These are phyloP conservation scores for Cylindrotheca closterium DNA, from an alignment of 108 stramenopile genomes.

Conservation along the genomic window DNA sequence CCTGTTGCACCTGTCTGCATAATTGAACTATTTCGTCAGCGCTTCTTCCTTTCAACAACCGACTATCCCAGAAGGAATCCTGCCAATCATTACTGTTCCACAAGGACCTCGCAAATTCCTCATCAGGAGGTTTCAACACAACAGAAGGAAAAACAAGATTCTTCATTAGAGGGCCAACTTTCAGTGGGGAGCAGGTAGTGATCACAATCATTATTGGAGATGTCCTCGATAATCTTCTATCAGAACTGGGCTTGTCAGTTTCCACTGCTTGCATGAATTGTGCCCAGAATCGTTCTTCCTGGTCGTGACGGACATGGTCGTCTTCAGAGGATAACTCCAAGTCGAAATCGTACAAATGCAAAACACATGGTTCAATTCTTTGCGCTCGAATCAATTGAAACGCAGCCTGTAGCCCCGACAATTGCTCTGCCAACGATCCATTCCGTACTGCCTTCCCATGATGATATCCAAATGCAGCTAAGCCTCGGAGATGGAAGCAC, in stretches of 20 bases:
- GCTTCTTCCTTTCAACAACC: slow-evolving; percentile 28
- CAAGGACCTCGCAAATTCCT: slow-evolving; percentile 49
- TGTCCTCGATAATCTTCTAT: background rate
- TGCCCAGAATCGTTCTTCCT: slow-evolving; percentile 61
- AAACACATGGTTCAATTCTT: slow-evolving; percentile 62
- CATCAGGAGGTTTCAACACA: slow-evolving; percentile 45
- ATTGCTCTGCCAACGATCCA: slow-evolving; percentile 63
- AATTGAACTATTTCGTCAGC: slow-evolving; percentile 35
- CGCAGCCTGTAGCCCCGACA: slow-evolving; percentile 59
- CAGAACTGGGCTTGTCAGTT: background rate
- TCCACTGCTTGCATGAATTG: slow-evolving; percentile 34
- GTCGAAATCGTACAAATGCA: slow-evolving; percentile 65
- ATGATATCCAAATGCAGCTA: slow-evolving; percentile 61
- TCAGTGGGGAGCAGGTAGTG: slow-evolving; percentile 46
- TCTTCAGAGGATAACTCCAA: slow-evolving; percentile 48
- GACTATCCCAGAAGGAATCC: background rate
- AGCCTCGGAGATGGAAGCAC: slow-evolving; percentile 56
- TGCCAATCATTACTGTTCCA: slow-evolving; percentile 33
- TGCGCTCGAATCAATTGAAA: slow-evolving; percentile 46
- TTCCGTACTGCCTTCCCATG: slow-evolving; percentile 31
- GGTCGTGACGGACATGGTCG: slow-evolving; percentile 48
- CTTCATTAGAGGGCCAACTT: slow-evolving; percentile 57
- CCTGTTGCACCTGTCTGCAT: background rate
- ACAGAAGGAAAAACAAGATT: slow-evolving; percentile 52
- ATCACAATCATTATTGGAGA: slow-evolving; percentile 59